These are phyloP conservation scores for Blastomyces parvus DNA, from an alignment of 2,329 filamentous ascomycete species.

Conservation along the genomic window DNA sequence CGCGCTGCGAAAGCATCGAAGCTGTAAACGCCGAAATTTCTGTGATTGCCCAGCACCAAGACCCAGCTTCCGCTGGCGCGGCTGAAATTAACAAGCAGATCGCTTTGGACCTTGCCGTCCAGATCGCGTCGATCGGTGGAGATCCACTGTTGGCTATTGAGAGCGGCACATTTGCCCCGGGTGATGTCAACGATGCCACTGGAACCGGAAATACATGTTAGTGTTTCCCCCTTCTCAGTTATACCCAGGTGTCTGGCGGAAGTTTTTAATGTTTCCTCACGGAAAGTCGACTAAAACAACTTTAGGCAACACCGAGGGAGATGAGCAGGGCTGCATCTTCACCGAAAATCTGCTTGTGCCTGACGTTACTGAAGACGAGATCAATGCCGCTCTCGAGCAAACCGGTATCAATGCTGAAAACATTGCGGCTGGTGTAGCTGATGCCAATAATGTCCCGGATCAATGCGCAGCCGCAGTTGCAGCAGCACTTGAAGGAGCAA, in stretches of 20 bases:
- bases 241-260: background rate
- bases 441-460: constrained; percentile 5
- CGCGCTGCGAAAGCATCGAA: constrained; percentile 45
- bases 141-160: constrained; percentile 53
- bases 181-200: constrained; percentile 44
- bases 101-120: constrained; percentile 48
- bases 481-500: no score
- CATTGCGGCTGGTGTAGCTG: constrained; percentile 9
- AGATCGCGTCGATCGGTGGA: constrained; percentile 53
- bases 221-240: background rate
- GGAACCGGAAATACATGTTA: constrained; percentile 44
- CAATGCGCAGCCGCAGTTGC: constrained; percentile 5
- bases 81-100: constrained; percentile 52
- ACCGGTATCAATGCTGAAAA: background rate
- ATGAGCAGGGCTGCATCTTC: constrained; percentile 48
- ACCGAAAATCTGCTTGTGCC: constrained; percentile 44
- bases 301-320: constrained; percentile 34
- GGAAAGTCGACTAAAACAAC: background rate
- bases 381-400: constrained; percentile 40
- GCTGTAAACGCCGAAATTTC: constrained; percentile 58
- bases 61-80: constrained; percentile 52
- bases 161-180: constrained; percentile 55
- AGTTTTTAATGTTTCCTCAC: background rate
- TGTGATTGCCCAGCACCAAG: constrained; percentile 56
- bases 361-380: constrained; percentile 46